These are phyloP conservation scores for Leishmania braziliensis DNA, from an alignment of 208 protist species.

Conservation along the genomic window DNA sequence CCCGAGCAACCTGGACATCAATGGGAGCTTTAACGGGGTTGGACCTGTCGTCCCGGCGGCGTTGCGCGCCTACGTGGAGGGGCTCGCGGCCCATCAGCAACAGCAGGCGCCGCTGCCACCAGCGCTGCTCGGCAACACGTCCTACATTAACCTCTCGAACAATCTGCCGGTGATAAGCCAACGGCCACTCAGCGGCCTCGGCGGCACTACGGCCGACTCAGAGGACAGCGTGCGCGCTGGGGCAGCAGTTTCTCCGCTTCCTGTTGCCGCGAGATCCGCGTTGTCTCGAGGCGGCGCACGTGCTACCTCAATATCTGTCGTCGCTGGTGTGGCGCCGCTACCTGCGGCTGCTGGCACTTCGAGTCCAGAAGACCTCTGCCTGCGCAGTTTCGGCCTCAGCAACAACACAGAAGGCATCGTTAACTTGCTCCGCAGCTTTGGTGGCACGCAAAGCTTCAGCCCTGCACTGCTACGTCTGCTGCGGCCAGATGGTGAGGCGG, in stretches of 20 bases:
- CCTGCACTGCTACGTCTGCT: slow-evolving; percentile 1
- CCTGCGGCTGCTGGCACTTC: background rate
- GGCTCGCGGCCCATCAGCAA: slow-evolving; percentile 24
- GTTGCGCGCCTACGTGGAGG: slow-evolving; percentile 28
- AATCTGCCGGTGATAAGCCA: slow-evolving; percentile 23
- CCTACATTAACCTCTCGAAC: slow-evolving; percentile 16
- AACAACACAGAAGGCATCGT: slow-evolving; percentile 4
- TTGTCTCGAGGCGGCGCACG: background rate
- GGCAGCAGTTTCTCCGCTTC: too few species aligned
- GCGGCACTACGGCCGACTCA: background rate
- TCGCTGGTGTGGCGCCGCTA: background rate
- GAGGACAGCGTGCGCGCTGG: slow-evolving; percentile 3
- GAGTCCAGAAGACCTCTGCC: background rate
- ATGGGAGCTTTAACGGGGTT: slow-evolving; percentile 23
- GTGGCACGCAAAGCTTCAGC: background rate
- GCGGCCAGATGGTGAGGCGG: slow-evolving; percentile 28
- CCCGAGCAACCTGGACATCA: slow-evolving; percentile 2
- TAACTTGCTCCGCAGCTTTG: slow-evolving; percentile 9
- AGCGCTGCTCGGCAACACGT: slow-evolving; percentile 28
- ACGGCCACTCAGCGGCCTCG: slow-evolving; percentile 3
- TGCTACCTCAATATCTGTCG: background rate
- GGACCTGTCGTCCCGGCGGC: slow-evolving; percentile 25
- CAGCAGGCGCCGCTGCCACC: slow-evolving; percentile 33
- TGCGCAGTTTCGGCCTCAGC: background rate
- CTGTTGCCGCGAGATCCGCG: background rate